Percentiles rank a stretch among this genome's conserved stretches.
phyloP scores from a whole-genome alignment of 2,329 filamentous ascomycete species.

The Metarhizium guizhouense region DNA sequence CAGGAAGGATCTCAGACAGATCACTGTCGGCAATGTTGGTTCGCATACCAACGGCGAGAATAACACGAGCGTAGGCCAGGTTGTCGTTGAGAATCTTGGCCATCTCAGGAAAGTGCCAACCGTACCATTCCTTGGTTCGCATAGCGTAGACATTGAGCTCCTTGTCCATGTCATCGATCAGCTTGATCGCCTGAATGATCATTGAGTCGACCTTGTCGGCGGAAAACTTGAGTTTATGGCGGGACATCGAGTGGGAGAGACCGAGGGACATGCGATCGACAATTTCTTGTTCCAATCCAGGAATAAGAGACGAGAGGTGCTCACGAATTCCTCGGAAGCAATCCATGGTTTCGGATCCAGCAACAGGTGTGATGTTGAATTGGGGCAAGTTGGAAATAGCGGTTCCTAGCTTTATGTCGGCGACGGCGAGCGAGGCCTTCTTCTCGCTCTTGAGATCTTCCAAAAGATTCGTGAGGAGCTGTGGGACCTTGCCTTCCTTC shows the following conservation, averaged over 20 bases:
- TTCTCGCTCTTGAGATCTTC: slow-evolving; percentile 93
- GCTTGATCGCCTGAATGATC: slow-evolving; percentile 94
- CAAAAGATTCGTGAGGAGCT: slow-evolving; percentile 72
- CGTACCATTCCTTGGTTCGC: slow-evolving; percentile 99
- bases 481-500: slow-evolving; percentile 90
- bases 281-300: slow-evolving; percentile 75
- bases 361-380: slow-evolving; percentile 76
- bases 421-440: slow-evolving; percentile 89
- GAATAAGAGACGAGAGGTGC: slow-evolving; percentile 82
- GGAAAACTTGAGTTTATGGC: slow-evolving; percentile 97
- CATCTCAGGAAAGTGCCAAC: slow-evolving; percentile 99
- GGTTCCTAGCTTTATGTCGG: slow-evolving; percentile 84
- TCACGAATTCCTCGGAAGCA: slow-evolving; percentile 91
- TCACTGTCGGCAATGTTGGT: slow-evolving; percentile 68
- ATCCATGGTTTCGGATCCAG: slow-evolving; percentile 53
- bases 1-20: slow-evolving; percentile 82
- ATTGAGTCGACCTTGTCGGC: slow-evolving; percentile 98
- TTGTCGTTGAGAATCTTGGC: slow-evolving; percentile 97
- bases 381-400: slow-evolving; percentile 88
- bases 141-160: slow-evolving; percentile 98
- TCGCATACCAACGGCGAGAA: slow-evolving; percentile 83
- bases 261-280: slow-evolving; percentile 92
- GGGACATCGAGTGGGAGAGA: slow-evolving; percentile 91
- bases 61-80: slow-evolving; percentile 81
- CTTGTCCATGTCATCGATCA: slow-evolving; percentile 95